A percentile compares a stretch with the other conserved stretches of the same genome.
Conservation (phyloP, 305 asterid species). For the Galium porrigens region DNA sequence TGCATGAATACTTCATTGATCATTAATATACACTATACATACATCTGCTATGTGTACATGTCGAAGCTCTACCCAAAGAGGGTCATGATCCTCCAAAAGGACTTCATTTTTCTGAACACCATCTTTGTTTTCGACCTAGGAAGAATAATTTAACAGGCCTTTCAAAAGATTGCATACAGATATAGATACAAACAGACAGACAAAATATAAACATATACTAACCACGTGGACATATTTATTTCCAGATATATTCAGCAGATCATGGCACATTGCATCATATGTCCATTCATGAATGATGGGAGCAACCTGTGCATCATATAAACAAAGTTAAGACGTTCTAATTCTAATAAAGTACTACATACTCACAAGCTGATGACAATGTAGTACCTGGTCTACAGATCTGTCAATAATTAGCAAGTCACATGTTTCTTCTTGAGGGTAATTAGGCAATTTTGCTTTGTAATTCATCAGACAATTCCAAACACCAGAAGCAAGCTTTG, state of each 20-base stretch:
- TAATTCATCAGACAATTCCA: constrained; percentile 56
- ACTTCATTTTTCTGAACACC: constrained; percentile 71
- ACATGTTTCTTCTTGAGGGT: constrained; percentile 76
- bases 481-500: constrained; percentile 65
- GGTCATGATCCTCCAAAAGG: constrained; percentile 83
- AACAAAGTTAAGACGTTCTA: not conserved
- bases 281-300: constrained; percentile 98
- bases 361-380: constrained; percentile 9
- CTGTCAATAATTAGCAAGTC: constrained; percentile 86
- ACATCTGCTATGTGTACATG: constrained; percentile 95
- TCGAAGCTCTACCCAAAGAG: constrained; percentile 89
- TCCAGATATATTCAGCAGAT: constrained; percentile 77
- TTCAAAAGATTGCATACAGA: no score
- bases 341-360: not conserved
- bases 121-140: constrained; percentile 66
- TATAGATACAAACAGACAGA: no score
- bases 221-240: constrained; percentile 86
- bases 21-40: constrained; percentile 10
- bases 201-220: not conserved
- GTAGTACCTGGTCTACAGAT: constrained; percentile 71
- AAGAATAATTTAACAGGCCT: constrained; percentile 8
- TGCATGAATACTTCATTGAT: no score
- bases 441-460: constrained; percentile 55
- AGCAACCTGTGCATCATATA: constrained; percentile 43
- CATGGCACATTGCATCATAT: constrained; percentile 96